A percentile compares a stretch with the other conserved stretches of the same genome.
Evolutionary conservation across 495 filamentous ascomycete genomes (phyloP).

Genomic region (Penicillium pulvis): DNA sequence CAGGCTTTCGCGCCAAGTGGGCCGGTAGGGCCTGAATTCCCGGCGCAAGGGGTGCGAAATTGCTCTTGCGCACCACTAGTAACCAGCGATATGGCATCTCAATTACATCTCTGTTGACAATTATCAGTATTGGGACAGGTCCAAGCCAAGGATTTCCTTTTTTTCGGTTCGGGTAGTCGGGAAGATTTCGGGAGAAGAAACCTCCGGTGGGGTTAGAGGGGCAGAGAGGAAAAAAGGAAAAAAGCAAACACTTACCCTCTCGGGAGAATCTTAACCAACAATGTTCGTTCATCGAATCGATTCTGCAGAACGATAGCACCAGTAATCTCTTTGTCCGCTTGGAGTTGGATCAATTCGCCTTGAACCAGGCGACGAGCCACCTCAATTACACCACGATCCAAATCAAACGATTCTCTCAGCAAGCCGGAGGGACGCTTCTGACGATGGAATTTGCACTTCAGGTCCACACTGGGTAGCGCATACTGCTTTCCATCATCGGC

Average conservation of each 20-base stretch:
- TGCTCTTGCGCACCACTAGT: slow-evolving; percentile 55
- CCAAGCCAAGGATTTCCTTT: slow-evolving; percentile 1
- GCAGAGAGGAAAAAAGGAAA: slow-evolving; percentile 8
- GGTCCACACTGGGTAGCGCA: slow-evolving; percentile 83
- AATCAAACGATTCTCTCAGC: slow-evolving; percentile 66
- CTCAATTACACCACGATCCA: slow-evolving; percentile 59
- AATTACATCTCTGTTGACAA: slow-evolving; percentile 47
- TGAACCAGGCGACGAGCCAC: slow-evolving; percentile 67
- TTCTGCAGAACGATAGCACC: slow-evolving; percentile 90
- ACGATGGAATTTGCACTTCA: slow-evolving; percentile 91
- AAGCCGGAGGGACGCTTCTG: slow-evolving; percentile 76
- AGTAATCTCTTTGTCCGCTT: slow-evolving; percentile 87
- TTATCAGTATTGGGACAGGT: slow-evolving; percentile 26
- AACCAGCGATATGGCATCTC: slow-evolving; percentile 59
- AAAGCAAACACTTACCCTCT: slow-evolving; percentile 66
- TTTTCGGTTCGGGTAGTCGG: slow-evolving; percentile 8
- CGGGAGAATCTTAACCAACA: slow-evolving; percentile 84
- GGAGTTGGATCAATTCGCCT: slow-evolving; percentile 84
- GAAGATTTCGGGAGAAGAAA: slow-evolving; percentile 7
- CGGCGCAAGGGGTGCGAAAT: slow-evolving; percentile 50
- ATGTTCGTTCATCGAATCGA: slow-evolving; percentile 58
- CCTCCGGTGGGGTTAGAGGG: slow-evolving; percentile 14
- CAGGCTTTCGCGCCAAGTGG: slow-evolving; percentile 55
- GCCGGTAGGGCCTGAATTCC: slow-evolving; percentile 62
- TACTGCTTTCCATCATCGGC: slow-evolving; percentile 91